A percentile compares a stretch with the other conserved stretches of the same genome.
Conservation (phyloP, 163 green algal species). For the Prototheca wickerhamii region DNA sequence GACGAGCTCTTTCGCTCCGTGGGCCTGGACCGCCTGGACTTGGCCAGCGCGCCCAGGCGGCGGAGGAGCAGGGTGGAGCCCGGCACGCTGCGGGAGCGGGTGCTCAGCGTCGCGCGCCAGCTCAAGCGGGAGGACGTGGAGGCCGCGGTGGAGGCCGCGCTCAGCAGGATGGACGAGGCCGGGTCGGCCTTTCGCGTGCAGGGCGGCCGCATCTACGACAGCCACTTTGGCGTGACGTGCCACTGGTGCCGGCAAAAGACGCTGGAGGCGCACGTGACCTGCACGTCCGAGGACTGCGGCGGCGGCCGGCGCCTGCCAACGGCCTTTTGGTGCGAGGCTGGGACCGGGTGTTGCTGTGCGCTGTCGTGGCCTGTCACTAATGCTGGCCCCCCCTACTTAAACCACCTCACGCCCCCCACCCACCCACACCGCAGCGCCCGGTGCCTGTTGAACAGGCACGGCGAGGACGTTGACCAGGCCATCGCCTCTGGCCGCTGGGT, state of each 20-base stretch:
- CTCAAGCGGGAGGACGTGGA: too few species aligned
- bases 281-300: constrained; percentile 46
- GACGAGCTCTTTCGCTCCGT: background rate
- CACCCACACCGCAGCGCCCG: constrained; percentile 53
- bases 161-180: too few species aligned
- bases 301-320: constrained; percentile 41
- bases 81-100: background rate
- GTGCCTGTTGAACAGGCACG: constrained; percentile 69
- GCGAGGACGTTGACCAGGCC: constrained; percentile 52
- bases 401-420: background rate
- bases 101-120: background rate
- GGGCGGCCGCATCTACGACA: constrained; percentile 67
- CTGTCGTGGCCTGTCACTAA: background rate
- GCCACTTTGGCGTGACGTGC: constrained; percentile 59
- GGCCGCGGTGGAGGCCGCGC: too few species aligned
- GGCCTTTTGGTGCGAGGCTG: constrained; percentile 55
- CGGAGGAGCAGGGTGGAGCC: background rate
- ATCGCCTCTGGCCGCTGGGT: constrained; percentile 48
- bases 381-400: background rate
- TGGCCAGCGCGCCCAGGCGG: background rate
- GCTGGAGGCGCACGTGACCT: constrained; percentile 58
- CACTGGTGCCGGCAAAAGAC: constrained; percentile 85
- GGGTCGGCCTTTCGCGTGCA: constrained; percentile 20
- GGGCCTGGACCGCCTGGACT: background rate
- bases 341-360: background rate